Base-by-base conservation (phyloP, 306 rosid species). In the Vigna angularis region DNA sequence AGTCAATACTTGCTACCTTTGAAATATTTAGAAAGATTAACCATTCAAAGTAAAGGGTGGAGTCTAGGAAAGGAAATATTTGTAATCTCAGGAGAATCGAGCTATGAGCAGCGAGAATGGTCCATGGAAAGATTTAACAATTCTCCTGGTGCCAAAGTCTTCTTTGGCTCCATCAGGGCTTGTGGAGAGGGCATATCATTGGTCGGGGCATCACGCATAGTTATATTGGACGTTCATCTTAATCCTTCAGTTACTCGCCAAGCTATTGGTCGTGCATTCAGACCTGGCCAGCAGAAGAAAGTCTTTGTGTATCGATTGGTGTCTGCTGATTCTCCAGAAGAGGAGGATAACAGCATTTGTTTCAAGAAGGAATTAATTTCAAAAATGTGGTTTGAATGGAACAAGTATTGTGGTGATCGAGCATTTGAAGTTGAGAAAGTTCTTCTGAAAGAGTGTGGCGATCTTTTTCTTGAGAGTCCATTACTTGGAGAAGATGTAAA, bases 331-430 rank as follows among this genome's bases (percentile, higher is more conserved):
- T 88, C 97, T 44, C 96, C 96, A 0, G 98, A 92, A 83, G 97
- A 90, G 73, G 95, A 86, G 40, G 98, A 94, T 61, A 92, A 95
- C 70, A 9, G 2, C 3, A 79, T 90, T 52, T 92, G 98, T 82
- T 92, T 85, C 86, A 91, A 86, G 82, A 95, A 95, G 80, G 98
- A 92, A 68, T 32, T 85, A 36, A 92, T 91, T 63, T 87, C 98
- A 2, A 92, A 84, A 81, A 91, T 95, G 98, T 95, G 98, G 98
- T 95, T 95, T 66, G 98, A 95, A 74, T 95, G 98, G 98, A 92
- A 92, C 0, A 91, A 95, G 71, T 86, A 86, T 38, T 91, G 91
- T 24, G 97, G 98, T 45, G 86, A 85, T 52, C 79, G 66, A 0
- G 85, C 91, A 69, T 88, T 91, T 62, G 84, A 83, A 67, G 87